Base-by-base conservation (phyloP, 352 stramenopile species). In the Plasmopara viticola region DNA sequence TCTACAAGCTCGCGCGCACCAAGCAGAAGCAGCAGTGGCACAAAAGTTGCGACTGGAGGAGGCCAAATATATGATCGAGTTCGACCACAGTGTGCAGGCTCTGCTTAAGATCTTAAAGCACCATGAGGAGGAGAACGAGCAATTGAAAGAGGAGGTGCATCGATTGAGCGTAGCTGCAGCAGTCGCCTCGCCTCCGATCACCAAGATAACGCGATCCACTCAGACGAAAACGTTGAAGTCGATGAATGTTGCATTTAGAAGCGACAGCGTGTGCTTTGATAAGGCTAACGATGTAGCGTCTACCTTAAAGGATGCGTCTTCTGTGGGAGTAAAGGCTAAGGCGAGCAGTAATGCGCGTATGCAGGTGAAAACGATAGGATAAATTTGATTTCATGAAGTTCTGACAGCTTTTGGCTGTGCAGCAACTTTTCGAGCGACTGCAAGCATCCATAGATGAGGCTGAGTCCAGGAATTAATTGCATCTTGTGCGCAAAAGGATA, bases 51-150 rank as follows among this genome's bases (percentile, higher is more conserved):
- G 44, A 15, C 40, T 37, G 46, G 69, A 64, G 31, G 63, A 84
- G 48, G 40, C 28, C 8, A 30, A 68, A 51, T 78, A 64, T 66
- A 70, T 76, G 45, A 41, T 46, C 34, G 71, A 80, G 56, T 78
- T 72, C 38, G 67, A 74, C 37, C 29, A 42, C 41, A 72, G 68
- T 34, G 72, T 80, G 48, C 61, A 69, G 54, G 62, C 68, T 41
- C 56, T 84, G 40, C 51, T 84, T 48, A 50, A 60, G 39, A 82
- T 84, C 51, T 56, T 82, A 17, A 34, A 60, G 4, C 64, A 84
- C 38, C 69, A 82, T 39, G 74, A 84, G 37, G 44, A 56, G 0
- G 61, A 56, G 4, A 57, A 48, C 5, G 20, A 10, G 12, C 43
- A 50, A 20, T 28, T 67, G 25, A 44, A 48, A 41, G 4, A 8